Conservation (phyloP, 2,329 filamentous ascomycete species). For the Cladophialophora psammophila region DNA sequence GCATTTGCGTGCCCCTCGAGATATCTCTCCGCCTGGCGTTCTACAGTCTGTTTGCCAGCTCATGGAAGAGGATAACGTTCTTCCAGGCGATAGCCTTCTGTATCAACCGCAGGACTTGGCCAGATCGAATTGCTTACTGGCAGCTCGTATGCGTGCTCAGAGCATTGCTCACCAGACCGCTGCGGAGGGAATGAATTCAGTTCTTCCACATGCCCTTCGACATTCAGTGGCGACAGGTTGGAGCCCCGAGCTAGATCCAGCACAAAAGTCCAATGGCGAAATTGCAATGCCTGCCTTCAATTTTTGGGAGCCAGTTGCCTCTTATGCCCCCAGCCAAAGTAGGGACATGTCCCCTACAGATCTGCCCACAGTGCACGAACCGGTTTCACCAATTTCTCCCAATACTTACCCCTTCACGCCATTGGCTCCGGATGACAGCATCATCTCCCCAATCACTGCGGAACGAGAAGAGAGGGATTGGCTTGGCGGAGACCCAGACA, state of each 20-base stretch:
- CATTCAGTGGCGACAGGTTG: not conserved
- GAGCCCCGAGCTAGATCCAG: not conserved
- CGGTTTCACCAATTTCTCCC: conserved; percentile 16
- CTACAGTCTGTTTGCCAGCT: conserved; percentile 54
- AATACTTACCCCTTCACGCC: conserved; percentile 6
- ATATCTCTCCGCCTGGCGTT: conserved; percentile 53
- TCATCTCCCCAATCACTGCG: conserved; percentile 10
- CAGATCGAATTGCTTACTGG: conserved; percentile 55
- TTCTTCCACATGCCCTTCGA: not conserved
- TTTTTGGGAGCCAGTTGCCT: conserved; percentile 6
- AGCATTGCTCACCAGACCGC: conserved; percentile 39
- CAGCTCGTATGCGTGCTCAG: conserved; percentile 54
- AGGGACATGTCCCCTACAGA: not conserved
- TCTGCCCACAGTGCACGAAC: not conserved
- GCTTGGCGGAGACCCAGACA: conserved; percentile 4
- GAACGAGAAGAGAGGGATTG: conserved; percentile 5
- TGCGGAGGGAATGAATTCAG: not conserved
- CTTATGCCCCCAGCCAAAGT: not conserved
- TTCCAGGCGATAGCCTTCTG: conserved; percentile 51
- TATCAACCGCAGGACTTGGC: conserved; percentile 40
- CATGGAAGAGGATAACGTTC: conserved; percentile 48
- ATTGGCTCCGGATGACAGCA: conserved; percentile 13
- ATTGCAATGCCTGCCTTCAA: not conserved
- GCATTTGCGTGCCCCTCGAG: conserved; percentile 52
- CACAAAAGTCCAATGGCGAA: conserved; percentile 9